These are phyloP conservation scores for Corchorus olitorius DNA, from an alignment of 345 rosid species.

Conservation along the genomic window DNA sequence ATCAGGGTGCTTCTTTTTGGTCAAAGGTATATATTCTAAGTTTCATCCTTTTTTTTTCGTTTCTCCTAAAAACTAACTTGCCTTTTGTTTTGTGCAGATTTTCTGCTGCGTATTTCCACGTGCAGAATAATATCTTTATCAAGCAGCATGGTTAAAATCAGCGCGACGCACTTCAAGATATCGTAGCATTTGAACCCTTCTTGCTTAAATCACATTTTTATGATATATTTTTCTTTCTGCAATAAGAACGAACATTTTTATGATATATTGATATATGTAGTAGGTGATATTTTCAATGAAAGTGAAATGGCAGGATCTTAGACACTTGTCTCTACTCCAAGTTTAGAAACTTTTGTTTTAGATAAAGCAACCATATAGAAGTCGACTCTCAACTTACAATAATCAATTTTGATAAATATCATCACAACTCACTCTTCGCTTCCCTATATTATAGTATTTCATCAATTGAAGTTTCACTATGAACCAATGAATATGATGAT, in stretches of 20 bases:
- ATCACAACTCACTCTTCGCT: background rate
- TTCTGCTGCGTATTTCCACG: too few relatives aligned
- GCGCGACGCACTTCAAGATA: background rate
- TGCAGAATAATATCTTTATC: too few relatives aligned
- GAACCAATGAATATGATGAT: background rate
- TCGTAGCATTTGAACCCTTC: background rate
- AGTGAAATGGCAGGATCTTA: background rate
- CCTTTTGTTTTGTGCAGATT: too few relatives aligned
- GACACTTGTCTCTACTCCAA: conserved; percentile 3
- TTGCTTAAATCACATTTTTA: background rate
- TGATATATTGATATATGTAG: background rate
- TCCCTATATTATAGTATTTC: background rate
- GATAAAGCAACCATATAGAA: background rate
- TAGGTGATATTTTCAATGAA: background rate
- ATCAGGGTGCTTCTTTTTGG: too few relatives aligned
- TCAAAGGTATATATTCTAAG: too few relatives aligned
- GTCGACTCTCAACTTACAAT: background rate
- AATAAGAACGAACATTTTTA: too few relatives aligned
- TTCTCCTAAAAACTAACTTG: too few relatives aligned
- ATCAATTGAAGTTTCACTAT: background rate
- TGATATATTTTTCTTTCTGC: background rate
- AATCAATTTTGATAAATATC: background rate
- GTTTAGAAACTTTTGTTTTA: conserved; percentile 12
- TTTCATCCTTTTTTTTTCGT: too few relatives aligned
- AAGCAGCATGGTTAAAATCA: background rate